Evolutionary conservation across 805 yeast genomes (phyloP), one percentile per base, ranked within the genome.

Genomic region (Wickerhamomyces hampshirensis): DNA sequence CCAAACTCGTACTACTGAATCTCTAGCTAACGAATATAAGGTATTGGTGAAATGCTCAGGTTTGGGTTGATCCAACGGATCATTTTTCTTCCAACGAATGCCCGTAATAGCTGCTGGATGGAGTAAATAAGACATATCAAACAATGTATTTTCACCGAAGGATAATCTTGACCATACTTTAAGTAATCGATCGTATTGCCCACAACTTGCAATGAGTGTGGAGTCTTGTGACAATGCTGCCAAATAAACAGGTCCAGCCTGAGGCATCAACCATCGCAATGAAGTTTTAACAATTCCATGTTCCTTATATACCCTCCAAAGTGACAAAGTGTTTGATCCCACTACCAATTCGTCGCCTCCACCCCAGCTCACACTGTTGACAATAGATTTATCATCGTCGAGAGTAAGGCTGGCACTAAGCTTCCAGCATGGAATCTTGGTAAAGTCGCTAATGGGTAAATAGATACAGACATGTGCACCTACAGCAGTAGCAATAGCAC

Each of bases 141-240:
- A 87, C 18, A 69, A 68, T 6, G 80, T 69, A 27, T 76, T 70
- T 24, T 74, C 77, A 18, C 71, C 87, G 50, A 78, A 84, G 6
- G 82, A 72, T 6, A 77, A 66, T 34, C 96, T 64, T 36, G 78
- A 69, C 95, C 96, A 89, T 2, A 86, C 66, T 52, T 85, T 86
- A 19, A 85, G 77, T 11, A 83, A 63, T 24, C 67, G 66, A 55
- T 86, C 95, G 53, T 70, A 74, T 28, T 63, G 64, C 0, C 84
- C 79, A 26, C 73, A 68, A 33, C 81, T 71, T 7, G 88, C 83
- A 15, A 88, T 75, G 30, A 79, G 66, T 34, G 71, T 70, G 0
- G 87, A 75, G 44, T 84, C 83, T n/a, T 74, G 76, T 0, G 95
- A 75, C 17, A 84, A 71, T 21, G 67, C 63, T 5, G 79, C 71